Evolutionary conservation across 2,329 filamentous ascomycete species (phyloP), one percentile per base, ranked within the genome.

Genomic region (Botrytis deweyae): DNA sequence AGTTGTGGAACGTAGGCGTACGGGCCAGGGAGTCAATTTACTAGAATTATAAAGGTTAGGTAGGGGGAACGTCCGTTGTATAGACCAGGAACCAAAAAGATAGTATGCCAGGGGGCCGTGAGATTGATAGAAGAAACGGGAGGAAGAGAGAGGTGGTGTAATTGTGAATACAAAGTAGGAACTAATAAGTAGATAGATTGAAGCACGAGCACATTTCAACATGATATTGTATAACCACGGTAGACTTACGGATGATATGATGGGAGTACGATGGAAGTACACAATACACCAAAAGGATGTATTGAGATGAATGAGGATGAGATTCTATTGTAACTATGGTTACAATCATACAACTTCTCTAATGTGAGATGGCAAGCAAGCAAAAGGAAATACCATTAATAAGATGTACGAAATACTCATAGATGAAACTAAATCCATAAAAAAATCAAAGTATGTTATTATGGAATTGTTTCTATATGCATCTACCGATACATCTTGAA

Each of bases 201-300:
- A 62, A 33, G 62, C 40, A 65, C 40, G 40, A 65, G 62, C 62
- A 46, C 62, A 65, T 42, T 64, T 63, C n/a, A 42, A 42, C 40
- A 42, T 63, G 61, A 38, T 42, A 49, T 49, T 49, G 64, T 49
- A 65, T 66, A 72, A 55, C 44, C n/a, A 65, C 64, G 29, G 64
- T 49, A 66, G 42, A 46, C 33, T 49, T 20, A 66, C 64, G 44
- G 33, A 38, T 22, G n/a, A 25, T 20, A 25, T 36, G 63, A 29
- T 29, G 52, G 52, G n/a, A 49, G 20, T 40, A 62, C 36, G 36
- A 49, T 66, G 12, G 33, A 67, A 33, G 33, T 38, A 40, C 16
- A 67, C 29, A 3, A 40, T 67, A 44, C n/a, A 72, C 62, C 25
- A 67, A 72, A 46, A 55, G 70, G 70, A 67, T 72, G 70, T 42